Base-by-base conservation (phyloP, 257 asterid genomes). In the Marsdenia floribunda region DNA sequence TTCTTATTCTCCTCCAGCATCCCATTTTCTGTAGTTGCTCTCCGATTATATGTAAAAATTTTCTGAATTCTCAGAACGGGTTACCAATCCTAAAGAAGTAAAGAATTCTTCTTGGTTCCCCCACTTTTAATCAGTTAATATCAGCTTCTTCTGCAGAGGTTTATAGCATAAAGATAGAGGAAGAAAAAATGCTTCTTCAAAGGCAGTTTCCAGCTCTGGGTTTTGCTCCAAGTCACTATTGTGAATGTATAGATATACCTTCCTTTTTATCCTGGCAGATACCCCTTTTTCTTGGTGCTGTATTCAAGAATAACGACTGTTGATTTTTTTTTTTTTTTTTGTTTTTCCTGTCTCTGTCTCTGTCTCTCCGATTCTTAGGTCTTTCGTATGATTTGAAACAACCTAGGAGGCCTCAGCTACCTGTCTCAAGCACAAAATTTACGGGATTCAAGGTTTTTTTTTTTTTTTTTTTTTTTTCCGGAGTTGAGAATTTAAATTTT, bases 371-470 rank as follows among this genome's bases (percentile, higher is more conserved):
- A 1, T 35, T 1, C 18, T 46, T 59, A 75, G 61, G 63, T 38
- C 50, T 37, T 72, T 57, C 73, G 37, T 60, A 7, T 58, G 55
- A 19, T 8, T 4, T 47, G 52, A 61, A 29, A 38, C 33, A 35
- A 26, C 26, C 46, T 11, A 49, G 49, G 29, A 13, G 54, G 63
- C 70, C 42, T 46, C 74, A 38, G 49, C 68, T 54, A 15, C 74
- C 54, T 8, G 47, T 33, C 68, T 73, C 42, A 52, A 50, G 26
- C 61, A 4, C 59, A 14, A 12, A 53, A 52, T 21, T 35, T 19
- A 38, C 15, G 16, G 72, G 71, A 73, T 22, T 61, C 26, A 26
- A 76, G 75, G 68, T 76, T 68, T 38, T 18, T 37, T 29, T 11
- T 55, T 26, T 24, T 18, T 5, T 42, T 0, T 33, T 14, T 10